These are phyloP conservation scores for Adansonia rubrostipa DNA, from an alignment of 441 rosid species.

Conservation along the genomic window DNA sequence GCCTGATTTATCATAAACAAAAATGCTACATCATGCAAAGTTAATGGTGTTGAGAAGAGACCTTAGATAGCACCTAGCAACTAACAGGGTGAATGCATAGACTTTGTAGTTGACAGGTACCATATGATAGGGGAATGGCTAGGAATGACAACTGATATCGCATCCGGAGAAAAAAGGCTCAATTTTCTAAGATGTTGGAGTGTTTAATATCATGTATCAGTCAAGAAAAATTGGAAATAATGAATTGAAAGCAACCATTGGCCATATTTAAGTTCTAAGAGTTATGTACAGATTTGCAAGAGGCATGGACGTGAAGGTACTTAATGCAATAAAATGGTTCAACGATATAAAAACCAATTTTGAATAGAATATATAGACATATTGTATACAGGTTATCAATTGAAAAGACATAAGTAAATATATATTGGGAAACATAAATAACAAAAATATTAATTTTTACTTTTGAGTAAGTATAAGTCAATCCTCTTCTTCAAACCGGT, in stretches of 20 bases:
- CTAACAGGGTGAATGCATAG: not conserved
- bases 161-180: not conserved
- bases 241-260: not conserved
- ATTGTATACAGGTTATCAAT: not conserved
- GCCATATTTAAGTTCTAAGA: not conserved
- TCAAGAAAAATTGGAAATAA: too few species aligned
- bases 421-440: not conserved
- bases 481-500: not conserved
- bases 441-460: conserved; percentile 3
- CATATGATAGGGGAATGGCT: not conserved
- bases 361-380: conserved; percentile 1
- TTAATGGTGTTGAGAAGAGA: not conserved
- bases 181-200: not conserved
- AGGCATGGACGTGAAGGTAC: not conserved
- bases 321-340: not conserved
- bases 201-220: not conserved
- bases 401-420: not conserved
- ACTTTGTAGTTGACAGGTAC: not conserved
- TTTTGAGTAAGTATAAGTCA: conserved; percentile 5
- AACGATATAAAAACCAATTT: not conserved
- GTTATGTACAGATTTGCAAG: not conserved
- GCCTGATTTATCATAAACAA: not conserved
- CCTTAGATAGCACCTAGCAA: conserved; percentile 3
- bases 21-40: not conserved
- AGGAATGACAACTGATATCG: not conserved